Conservation (phyloP, 2,329 filamentous ascomycete species). For the Onygena corvina region DNA sequence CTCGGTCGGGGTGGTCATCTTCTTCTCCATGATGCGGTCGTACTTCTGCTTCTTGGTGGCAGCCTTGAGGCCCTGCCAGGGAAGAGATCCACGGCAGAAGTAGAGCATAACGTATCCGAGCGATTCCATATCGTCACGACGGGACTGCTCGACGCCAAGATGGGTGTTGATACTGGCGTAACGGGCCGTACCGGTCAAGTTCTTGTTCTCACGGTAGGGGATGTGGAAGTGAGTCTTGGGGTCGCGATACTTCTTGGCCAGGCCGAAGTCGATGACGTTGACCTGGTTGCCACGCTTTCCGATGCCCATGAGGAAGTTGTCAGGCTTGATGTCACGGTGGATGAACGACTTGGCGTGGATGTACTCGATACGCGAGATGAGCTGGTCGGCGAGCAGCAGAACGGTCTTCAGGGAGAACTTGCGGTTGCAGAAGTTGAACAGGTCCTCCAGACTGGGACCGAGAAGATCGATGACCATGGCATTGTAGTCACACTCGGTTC, state of each 20-base stretch:
- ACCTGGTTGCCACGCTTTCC: conserved; percentile 99
- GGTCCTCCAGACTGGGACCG: conserved; percentile 86
- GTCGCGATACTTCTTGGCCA: conserved; percentile 99
- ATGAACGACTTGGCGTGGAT: conserved; percentile 99
- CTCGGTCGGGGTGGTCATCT: conserved; percentile 99
- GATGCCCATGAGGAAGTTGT: conserved; percentile 99
- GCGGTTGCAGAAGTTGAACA: conserved; percentile 99
- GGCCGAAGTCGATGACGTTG: conserved; percentile 97
- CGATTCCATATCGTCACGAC: conserved; percentile 98
- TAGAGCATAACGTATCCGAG: conserved; percentile 99
- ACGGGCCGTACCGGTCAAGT: conserved; percentile 94
- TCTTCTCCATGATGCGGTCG: conserved; percentile 99
- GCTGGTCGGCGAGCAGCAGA: conserved; percentile 86
- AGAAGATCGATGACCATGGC: conserved; percentile 98
- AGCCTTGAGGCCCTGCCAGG: conserved; percentile 97
- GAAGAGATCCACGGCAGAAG: conserved; percentile 97
- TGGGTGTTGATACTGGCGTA: conserved; percentile 99
- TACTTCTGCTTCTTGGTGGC: conserved; percentile 99
- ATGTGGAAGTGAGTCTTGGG: conserved; percentile 99
- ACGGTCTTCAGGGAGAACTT: conserved; percentile 99
- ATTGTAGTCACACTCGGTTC: conserved; percentile 99
- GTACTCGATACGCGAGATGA: conserved; percentile 98
- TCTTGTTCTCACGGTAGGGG: conserved; percentile 99
- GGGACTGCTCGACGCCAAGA: conserved; percentile 94
- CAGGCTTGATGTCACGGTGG: conserved; percentile 98